phyloP scores from a whole-genome alignment of 257 asterid genomes.

The Marsdenia floribunda region DNA sequence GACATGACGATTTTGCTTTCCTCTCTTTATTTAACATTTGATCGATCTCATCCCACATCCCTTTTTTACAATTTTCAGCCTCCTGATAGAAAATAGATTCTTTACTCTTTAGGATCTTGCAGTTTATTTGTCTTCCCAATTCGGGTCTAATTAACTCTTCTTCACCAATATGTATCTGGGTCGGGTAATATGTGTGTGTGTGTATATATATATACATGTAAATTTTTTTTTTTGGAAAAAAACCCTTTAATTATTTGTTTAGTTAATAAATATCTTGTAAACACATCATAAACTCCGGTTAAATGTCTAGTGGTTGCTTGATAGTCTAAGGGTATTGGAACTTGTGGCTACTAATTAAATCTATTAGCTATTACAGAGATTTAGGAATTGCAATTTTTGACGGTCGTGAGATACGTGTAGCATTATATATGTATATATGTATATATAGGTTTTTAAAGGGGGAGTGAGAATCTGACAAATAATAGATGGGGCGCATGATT shows the following conservation, averaged over 20 bases:
- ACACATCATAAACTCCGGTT: not conserved
- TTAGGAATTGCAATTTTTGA: conserved; percentile 21
- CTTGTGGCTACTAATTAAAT: conserved; percentile 30
- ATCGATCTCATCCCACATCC: too few species aligned
- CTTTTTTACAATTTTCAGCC: too few species aligned
- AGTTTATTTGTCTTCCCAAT: not conserved
- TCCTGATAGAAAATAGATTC: too few species aligned
- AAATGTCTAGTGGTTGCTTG: not conserved
- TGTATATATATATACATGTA: too few species aligned
- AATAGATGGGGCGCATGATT: conserved; percentile 7
- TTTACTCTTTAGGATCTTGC: not conserved
- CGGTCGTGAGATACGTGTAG: conserved; percentile 17
- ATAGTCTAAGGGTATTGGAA: conserved; percentile 33
- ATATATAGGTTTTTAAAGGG: too few species aligned
- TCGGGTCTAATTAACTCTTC: not conserved
- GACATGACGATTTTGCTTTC: too few species aligned
- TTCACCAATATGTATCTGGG: not conserved
- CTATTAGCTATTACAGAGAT: too few species aligned
- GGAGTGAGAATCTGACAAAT: too few species aligned
- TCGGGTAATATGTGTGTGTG: too few species aligned
- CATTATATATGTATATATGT: not conserved
- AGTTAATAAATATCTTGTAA: not conserved
- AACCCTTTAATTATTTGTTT: not conserved
- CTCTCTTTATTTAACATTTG: too few species aligned
- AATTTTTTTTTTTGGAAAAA: too few species aligned